These are phyloP conservation scores for Conringia planisiliqua DNA, from an alignment of 345 rosid species.

Conservation along the genomic window DNA sequence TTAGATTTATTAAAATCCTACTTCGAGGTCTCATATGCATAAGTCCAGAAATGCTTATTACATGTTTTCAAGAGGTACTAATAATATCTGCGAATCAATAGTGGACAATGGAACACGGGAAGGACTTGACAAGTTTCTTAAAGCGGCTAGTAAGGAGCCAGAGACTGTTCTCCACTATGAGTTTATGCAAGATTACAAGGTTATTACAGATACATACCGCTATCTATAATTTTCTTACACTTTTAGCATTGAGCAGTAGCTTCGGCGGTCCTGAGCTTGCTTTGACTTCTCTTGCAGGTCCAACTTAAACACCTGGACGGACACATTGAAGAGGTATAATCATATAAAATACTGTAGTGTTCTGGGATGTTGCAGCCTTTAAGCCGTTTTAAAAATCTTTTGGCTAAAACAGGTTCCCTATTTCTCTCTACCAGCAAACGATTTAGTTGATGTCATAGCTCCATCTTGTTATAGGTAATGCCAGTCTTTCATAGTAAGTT, in stretches of 20 bases:
- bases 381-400: constrained; percentile 37
- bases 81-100: constrained; percentile 34
- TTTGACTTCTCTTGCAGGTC: constrained; percentile 47
- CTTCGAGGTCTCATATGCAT: not conserved
- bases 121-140: constrained; percentile 91
- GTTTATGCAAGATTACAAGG: constrained; percentile 99
- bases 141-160: constrained; percentile 87
- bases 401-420: constrained; percentile 90
- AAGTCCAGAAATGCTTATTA: not conserved
- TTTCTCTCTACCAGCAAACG: constrained; percentile 96
- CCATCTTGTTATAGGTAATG: constrained; percentile 94
- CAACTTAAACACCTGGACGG: constrained; percentile 96
- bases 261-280: constrained; percentile 9
- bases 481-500: not conserved
- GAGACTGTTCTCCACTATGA: constrained; percentile 95
- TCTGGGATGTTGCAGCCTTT: constrained; percentile 40
- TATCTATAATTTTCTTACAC: not conserved
- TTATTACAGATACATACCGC: constrained; percentile 24
- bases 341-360: not conserved
- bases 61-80: constrained; percentile 4
- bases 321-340: constrained; percentile 85
- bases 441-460: constrained; percentile 87
- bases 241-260: not conserved
- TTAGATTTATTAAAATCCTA: not conserved
- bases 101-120: constrained; percentile 97